These are phyloP conservation scores for Globisporangium yorkense DNA, from an alignment of 352 stramenopile genomes.

Conservation along the genomic window DNA sequence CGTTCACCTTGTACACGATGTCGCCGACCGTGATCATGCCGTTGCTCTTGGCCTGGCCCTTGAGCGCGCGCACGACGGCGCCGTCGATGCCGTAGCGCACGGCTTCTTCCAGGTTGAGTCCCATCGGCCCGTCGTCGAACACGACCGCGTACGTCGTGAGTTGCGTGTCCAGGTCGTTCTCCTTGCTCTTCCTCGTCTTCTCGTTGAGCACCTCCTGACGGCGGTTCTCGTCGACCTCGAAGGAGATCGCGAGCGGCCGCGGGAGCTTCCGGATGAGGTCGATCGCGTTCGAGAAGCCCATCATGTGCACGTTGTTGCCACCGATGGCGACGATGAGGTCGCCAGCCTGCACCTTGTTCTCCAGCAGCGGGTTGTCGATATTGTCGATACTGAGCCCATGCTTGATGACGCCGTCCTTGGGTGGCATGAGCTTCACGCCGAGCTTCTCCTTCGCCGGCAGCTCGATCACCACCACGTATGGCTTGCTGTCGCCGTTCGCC, in stretches of 20 bases:
- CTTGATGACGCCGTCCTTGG: conserved; percentile 74
- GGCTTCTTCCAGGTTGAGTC: conserved; percentile 79
- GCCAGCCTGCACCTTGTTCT: conserved; percentile 75
- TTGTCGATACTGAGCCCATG: conserved; percentile 84
- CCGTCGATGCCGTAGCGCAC: conserved; percentile 79
- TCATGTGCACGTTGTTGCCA: conserved; percentile 62
- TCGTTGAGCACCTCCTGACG: conserved; percentile 49
- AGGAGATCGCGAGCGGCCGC: conserved; percentile 70
- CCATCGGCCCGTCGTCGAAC: conserved; percentile 82
- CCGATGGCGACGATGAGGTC: conserved; percentile 85
- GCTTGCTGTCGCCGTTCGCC: conserved; percentile 4
- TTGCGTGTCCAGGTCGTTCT: conserved; percentile 63
- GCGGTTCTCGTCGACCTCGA: conserved; percentile 68
- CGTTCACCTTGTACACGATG: conserved; percentile 87
- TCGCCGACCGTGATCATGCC: conserved; percentile 80
- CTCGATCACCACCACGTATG: conserved; percentile 71
- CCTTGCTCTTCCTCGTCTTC: conserved; percentile 48
- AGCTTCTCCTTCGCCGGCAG: conserved; percentile 82
- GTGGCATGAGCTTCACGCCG: conserved; percentile 81
- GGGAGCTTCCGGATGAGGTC: conserved; percentile 83
- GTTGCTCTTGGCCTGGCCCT: conserved; percentile 78
- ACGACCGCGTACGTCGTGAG: conserved; percentile 82
- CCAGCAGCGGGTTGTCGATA: conserved; percentile 80
- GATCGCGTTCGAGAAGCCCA: conserved; percentile 80
- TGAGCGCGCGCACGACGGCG: conserved; percentile 72